Evolutionary conservation across 2,329 filamentous ascomycete genomes (phyloP).

Genomic region (Fusarium sp.): DNA sequence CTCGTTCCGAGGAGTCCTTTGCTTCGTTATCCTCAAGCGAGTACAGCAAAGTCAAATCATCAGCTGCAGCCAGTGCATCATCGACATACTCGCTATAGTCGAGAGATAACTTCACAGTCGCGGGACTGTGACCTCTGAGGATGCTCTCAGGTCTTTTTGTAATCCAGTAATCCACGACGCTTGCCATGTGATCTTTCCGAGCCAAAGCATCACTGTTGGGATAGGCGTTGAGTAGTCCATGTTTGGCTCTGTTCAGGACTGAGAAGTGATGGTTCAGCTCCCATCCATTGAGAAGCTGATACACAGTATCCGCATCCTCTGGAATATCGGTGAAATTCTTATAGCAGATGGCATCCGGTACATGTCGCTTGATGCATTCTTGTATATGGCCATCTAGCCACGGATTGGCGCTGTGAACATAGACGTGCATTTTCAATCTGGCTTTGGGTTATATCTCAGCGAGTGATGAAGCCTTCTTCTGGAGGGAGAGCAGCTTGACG

Average conservation of each 20-base stretch:
- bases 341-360: constrained; percentile 43
- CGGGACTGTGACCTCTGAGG: constrained; percentile 44
- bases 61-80: constrained; percentile 48
- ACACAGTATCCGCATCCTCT: constrained; percentile 26
- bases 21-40: constrained; percentile 48
- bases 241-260: constrained; percentile 42
- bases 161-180: constrained; percentile 49
- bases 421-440: constrained; percentile 30
- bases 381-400: constrained; percentile 49
- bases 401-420: constrained; percentile 31
- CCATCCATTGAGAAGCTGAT: constrained; percentile 50
- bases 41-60: constrained; percentile 47
- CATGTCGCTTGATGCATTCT: constrained; percentile 42
- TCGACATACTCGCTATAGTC: constrained; percentile 53
- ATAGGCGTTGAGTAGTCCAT: constrained; percentile 50
- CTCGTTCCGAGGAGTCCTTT: constrained; percentile 41
- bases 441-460: neutral
- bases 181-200: constrained; percentile 49
- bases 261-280: constrained; percentile 48
- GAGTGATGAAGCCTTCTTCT: constrained; percentile 17
- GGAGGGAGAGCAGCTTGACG: constrained; percentile 31
- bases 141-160: constrained; percentile 48
- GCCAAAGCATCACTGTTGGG: constrained; percentile 52
- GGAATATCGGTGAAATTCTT: constrained; percentile 45
- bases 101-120: constrained; percentile 48